Evolutionary conservation across 2,329 filamentous ascomycete genomes (phyloP).

Genomic region (Acrocalymma vagum): DNA sequence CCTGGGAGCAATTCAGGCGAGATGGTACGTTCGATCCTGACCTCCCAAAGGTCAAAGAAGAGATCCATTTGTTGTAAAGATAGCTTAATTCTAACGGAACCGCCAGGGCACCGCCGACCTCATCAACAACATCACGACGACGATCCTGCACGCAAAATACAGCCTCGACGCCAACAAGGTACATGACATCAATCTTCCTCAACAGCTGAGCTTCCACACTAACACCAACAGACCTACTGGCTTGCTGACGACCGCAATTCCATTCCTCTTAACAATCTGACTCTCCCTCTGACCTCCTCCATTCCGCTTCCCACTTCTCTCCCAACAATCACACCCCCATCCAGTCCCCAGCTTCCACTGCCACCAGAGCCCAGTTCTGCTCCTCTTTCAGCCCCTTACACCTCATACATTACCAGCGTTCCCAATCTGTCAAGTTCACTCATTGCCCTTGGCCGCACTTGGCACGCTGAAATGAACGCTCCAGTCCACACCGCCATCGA

Average conservation of each 20-base stretch:
- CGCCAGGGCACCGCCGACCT: constrained; percentile 40
- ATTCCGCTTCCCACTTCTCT: constrained; percentile 17
- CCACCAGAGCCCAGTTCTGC: constrained; percentile 21
- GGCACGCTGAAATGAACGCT: constrained; percentile 47
- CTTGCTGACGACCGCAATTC: background rate
- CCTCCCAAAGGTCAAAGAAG: background rate
- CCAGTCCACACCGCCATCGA: constrained; percentile 43
- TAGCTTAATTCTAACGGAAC: background rate
- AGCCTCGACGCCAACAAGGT: constrained; percentile 42
- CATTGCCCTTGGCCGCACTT: constrained; percentile 39
- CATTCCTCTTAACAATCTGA: constrained; percentile 8
- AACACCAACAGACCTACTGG: constrained; percentile 1
- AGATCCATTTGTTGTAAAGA: background rate
- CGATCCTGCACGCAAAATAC: constrained; percentile 38
- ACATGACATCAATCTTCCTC: constrained; percentile 2
- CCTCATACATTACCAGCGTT: constrained; percentile 39
- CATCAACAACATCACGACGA: constrained; percentile 41
- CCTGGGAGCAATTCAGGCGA: constrained; percentile 15
- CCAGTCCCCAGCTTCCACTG: too few species aligned
- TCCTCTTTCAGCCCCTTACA: constrained; percentile 32
- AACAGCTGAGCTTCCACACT: background rate
- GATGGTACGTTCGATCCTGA: constrained; percentile 12
- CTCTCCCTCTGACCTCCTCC: constrained; percentile 25
- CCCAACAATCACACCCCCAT: constrained; percentile 18
- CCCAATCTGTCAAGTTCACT: constrained; percentile 37